These are phyloP conservation scores for Leccinum imitatum DNA, from an alignment of 768 basidiomycete genomes.

Conservation along the genomic window DNA sequence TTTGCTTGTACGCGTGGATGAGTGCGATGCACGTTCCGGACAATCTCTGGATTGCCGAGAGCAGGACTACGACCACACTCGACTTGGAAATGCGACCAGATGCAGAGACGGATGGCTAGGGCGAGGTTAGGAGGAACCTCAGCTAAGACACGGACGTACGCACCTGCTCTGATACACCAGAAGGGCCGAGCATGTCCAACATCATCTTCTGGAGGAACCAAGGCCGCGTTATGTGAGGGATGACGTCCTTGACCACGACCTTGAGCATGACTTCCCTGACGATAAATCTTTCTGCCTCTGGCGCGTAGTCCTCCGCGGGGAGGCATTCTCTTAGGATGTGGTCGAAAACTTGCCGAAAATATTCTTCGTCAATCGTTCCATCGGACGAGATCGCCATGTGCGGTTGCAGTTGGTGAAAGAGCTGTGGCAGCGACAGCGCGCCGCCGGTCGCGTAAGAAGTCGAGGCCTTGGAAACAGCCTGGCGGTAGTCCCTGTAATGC, in stretches of 20 bases:
- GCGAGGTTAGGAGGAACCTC: not conserved
- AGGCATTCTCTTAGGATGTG: slow-evolving; percentile 71
- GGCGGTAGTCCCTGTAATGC: slow-evolving; percentile 78
- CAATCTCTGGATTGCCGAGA: slow-evolving; percentile 71
- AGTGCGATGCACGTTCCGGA: slow-evolving; percentile 69
- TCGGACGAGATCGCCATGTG: slow-evolving; percentile 76
- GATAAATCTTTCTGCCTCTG: slow-evolving; percentile 73
- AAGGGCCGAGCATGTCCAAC: slow-evolving; percentile 60
- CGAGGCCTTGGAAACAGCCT: slow-evolving; percentile 56
- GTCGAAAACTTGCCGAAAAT: slow-evolving; percentile 79
- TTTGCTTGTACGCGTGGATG: slow-evolving; percentile 66
- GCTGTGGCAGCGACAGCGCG: slow-evolving; percentile 55
- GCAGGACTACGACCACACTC: slow-evolving; percentile 60
- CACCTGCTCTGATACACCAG: slow-evolving; percentile 28
- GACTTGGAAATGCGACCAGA: slow-evolving; percentile 43
- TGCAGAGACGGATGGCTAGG: slow-evolving; percentile 24
- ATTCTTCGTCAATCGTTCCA: slow-evolving; percentile 68
- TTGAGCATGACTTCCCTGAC: slow-evolving; percentile 83
- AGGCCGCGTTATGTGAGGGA: slow-evolving; percentile 74
- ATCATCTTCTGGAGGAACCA: slow-evolving; percentile 85
- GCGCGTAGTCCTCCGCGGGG: slow-evolving; percentile 73
- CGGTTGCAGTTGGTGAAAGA: slow-evolving; percentile 82
- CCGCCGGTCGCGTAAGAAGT: slow-evolving; percentile 73
- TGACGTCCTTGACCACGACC: slow-evolving; percentile 63
- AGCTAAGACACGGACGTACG: not conserved